Conservation (phyloP, 179 eudicot genomes). For the Spergularia azorica region DNA sequence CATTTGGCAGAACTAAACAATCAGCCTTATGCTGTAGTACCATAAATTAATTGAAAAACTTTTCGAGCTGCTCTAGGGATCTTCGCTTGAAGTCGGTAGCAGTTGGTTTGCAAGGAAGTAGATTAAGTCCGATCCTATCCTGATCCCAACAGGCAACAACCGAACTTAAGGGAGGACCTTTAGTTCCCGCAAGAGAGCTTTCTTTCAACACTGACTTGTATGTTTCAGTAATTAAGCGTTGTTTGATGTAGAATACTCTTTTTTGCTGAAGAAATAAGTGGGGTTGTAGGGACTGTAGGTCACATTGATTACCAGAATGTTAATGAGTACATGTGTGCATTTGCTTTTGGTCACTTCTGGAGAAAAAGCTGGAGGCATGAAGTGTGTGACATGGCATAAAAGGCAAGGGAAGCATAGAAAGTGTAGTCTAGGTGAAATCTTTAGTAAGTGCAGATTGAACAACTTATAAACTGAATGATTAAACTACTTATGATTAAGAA, state of each 20-base stretch:
- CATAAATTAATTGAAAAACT: too few species aligned
- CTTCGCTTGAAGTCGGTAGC: too few species aligned
- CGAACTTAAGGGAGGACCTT: neutral
- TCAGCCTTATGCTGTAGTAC: too few species aligned
- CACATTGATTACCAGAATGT: neutral
- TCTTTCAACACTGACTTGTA: neutral
- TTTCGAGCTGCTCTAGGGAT: too few species aligned
- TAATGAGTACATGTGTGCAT: neutral
- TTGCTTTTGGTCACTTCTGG: neutral
- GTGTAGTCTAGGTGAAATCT: neutral
- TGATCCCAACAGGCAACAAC: neutral
- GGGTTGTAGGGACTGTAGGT: neutral
- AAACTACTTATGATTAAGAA: neutral
- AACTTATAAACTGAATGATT: neutral
- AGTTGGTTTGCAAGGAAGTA: neutral
- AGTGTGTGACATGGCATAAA: neutral
- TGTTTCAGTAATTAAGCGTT: neutral
- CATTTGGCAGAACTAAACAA: too few species aligned
- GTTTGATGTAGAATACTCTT: neutral
- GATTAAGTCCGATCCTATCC: neutral
- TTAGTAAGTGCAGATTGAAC: too few species aligned
- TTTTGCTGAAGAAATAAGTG: neutral
- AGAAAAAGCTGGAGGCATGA: neutral
- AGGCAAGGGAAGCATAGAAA: neutral
- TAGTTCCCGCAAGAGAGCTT: neutral